phyloP scores from a whole-genome alignment of 441 rosid genomes.

The Cnidoscolus chayamansa region DNA sequence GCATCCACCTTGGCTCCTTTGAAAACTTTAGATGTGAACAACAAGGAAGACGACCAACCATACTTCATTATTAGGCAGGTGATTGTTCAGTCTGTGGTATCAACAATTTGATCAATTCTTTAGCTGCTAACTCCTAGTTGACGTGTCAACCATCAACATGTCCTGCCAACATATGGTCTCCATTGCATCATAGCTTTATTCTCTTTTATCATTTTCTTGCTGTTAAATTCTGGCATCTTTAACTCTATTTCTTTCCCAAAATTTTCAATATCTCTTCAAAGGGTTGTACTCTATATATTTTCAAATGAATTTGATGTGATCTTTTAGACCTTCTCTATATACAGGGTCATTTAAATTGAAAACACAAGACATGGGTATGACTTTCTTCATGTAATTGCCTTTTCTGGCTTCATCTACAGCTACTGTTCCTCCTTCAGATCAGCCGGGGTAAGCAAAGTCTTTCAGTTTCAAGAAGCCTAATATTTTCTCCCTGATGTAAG shows the following conservation, averaged over 20 bases:
- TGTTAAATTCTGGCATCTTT: slow-evolving; percentile 34
- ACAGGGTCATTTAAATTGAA: not conserved
- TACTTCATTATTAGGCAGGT: slow-evolving; percentile 11
- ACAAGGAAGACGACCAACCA: slow-evolving; percentile 3
- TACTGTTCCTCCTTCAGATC: slow-evolving; percentile 9
- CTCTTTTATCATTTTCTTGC: slow-evolving; percentile 21
- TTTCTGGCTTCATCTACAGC: slow-evolving; percentile 13
- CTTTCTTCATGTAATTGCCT: slow-evolving; percentile 16
- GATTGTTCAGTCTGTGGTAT: slow-evolving; percentile 29
- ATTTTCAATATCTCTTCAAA: not conserved
- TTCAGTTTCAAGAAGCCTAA: slow-evolving; percentile 18
- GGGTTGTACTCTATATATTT: not conserved
- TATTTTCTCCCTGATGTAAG: slow-evolving; percentile 33
- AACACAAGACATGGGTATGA: slow-evolving; percentile 10
- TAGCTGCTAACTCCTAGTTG: not conserved
- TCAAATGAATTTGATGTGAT: slow-evolving; percentile 21
- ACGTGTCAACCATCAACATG: slow-evolving; percentile 22
- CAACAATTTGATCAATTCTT: slow-evolving; percentile 9
- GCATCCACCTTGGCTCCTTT: not conserved
- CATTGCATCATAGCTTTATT: slow-evolving; percentile 34
- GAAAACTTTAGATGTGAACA: slow-evolving; percentile 3
- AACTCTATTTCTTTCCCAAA: slow-evolving; percentile 3
- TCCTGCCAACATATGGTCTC: slow-evolving; percentile 9
- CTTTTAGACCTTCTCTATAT: not conserved
- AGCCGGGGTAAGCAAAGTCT: slow-evolving; percentile 4